A percentile compares a stretch with the other conserved stretches of the same genome.
phyloP scores from a whole-genome alignment of 306 rosid species.

The Quercus bicolor region DNA sequence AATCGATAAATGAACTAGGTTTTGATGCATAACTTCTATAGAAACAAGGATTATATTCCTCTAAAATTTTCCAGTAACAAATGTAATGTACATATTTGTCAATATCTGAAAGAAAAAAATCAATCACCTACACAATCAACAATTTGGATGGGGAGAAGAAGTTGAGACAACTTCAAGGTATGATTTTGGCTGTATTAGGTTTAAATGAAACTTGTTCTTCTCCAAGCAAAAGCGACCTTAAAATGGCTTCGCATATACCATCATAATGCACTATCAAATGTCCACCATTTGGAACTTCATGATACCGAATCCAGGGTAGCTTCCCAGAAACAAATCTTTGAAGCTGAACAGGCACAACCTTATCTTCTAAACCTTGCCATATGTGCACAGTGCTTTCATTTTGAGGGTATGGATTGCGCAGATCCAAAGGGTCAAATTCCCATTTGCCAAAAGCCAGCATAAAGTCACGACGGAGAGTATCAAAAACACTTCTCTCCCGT shows the following conservation, averaged over 20 bases:
- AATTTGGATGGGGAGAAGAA: constrained; percentile 3
- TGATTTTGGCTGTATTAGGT: constrained; percentile 33
- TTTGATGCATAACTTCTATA: neutral
- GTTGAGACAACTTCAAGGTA: constrained; percentile 17
- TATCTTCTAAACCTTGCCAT: constrained; percentile 94
- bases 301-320: constrained; percentile 84
- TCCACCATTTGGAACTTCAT: constrained; percentile 92
- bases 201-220: constrained; percentile 54
- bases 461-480: constrained; percentile 75
- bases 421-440: constrained; percentile 79
- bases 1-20: neutral
- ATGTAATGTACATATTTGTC: constrained; percentile 34
- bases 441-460: constrained; percentile 67
- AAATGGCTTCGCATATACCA: constrained; percentile 76
- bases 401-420: constrained; percentile 63
- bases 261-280: constrained; percentile 80
- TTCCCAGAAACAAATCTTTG: constrained; percentile 67
- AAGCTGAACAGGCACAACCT: constrained; percentile 76
- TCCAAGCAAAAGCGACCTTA: constrained; percentile 82
- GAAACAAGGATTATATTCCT: constrained; percentile 1
- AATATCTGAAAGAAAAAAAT: constrained; percentile 22
- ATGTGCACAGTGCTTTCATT: constrained; percentile 63
- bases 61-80: constrained; percentile 32
- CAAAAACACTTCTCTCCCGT: constrained; percentile 54
- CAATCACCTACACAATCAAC: constrained; percentile 11